Base-by-base conservation (phyloP, 257 asterid species). In the Gentiana macrophylla region DNA sequence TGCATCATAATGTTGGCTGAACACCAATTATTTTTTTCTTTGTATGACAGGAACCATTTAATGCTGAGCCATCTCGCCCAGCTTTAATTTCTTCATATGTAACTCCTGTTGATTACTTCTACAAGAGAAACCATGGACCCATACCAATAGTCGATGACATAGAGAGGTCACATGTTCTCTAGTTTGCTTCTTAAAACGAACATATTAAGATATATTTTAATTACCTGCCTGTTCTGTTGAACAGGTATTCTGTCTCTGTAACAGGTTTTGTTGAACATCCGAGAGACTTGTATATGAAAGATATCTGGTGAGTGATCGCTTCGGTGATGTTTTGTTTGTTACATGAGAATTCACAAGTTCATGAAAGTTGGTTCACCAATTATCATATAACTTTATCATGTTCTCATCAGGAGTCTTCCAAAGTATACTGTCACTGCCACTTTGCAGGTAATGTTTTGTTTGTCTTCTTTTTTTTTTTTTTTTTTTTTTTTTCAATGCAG, bases 61-160 rank as follows among this genome's bases (percentile, higher is more conserved):
- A 87, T 74, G 98, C 98, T 0, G 96, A 86, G 79, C 98, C 98
- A 3, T 84, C 69, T 6, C 95, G 95, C 48, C 49, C 72, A 1
- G 83, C 71, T 70, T 78, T 91, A 55, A 75, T 91, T 62, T 70
- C 85, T 10, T 79, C 94, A 36, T 88, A 91, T 63, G 72, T 91
- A 32, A 91, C 97, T 38, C 91, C 95, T 3, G 93, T 79, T 45
- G 95, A 87, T 12, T 77, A 81, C 73, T 91, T 87, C 69, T 91
- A 85, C 62, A 91, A 91, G 86, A 80, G 98, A 81, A 92, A 88
- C 72, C 98, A 92, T 55, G 98, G 98, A 53, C 98, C 98, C 6
- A 83, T 91, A 64, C 97, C 98, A 15, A 36, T 87, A 5, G 90
- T 91, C 13, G 88, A 84, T 47, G 94, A 85, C 64, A 59, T 80